These are phyloP conservation scores for Terana coerulea DNA, from an alignment of 768 basidiomycete genomes.

Conservation along the genomic window DNA sequence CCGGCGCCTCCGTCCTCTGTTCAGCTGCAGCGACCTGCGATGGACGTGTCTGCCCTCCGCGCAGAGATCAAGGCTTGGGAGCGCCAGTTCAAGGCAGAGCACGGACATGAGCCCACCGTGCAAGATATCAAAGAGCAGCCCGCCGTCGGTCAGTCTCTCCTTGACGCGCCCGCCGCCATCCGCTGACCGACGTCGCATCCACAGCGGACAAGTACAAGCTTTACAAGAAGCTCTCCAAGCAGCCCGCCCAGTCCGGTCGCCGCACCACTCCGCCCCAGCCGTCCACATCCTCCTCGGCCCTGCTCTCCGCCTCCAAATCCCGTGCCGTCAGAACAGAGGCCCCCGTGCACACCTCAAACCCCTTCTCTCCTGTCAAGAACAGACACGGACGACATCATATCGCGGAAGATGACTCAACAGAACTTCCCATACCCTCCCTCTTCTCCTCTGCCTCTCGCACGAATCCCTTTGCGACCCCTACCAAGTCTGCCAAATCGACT, in stretches of 20 bases:
- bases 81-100: conserved; percentile 51
- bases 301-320: conserved; percentile 25
- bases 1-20: conserved; percentile 7
- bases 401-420: conserved; percentile 4
- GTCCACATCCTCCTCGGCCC: conserved; percentile 35
- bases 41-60: conserved; percentile 48
- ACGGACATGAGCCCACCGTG: conserved; percentile 59
- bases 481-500: conserved; percentile 21
- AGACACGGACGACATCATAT: conserved; percentile 41
- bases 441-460: conserved; percentile 21
- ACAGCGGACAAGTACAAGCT: conserved; percentile 77
- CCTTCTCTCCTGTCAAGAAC: conserved; percentile 76
- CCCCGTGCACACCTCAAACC: conserved; percentile 60
- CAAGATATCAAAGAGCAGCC: conserved; percentile 67
- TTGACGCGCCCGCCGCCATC: conserved; percentile 13
- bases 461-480: conserved; percentile 47
- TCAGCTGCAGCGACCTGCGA: conserved; percentile 18
- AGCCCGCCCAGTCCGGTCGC: conserved; percentile 25
- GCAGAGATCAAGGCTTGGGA: conserved; percentile 80
- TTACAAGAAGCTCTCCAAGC: conserved; percentile 66
- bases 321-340: conserved; percentile 49
- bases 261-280: conserved; percentile 23
- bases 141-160: conserved; percentile 50
- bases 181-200: conserved; percentile 14
- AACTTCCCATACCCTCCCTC: conserved; percentile 8